Evolutionary conservation across 2,329 filamentous ascomycete species (phyloP), one percentile per base, ranked within the genome.

Genomic region (Fusarium denticulatum): DNA sequence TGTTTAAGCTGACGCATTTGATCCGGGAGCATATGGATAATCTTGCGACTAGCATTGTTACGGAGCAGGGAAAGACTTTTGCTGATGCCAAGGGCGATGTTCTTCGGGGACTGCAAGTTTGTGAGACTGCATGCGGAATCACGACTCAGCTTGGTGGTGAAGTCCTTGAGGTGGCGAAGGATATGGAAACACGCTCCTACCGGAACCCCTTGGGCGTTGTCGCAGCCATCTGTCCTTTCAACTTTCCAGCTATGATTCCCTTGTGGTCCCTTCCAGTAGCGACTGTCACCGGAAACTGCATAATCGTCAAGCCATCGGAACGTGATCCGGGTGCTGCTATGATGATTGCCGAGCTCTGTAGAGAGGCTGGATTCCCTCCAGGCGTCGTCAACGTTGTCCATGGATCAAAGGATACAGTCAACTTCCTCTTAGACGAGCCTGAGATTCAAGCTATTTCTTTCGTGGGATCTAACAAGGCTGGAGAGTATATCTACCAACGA

Each of bases 191-290:
- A n/a, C 85, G 92, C 76, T 91, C 88, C 57, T 94, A 94, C 80
- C 87, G 88, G 73, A 92, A 94, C 84, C 91, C 92, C 64, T 83
- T 94, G 75, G 92, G 92, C 45, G 89, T 94, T n/a, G 90, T 92
- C 39, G 92, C 92, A 42, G 91, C 92, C 26, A 94, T 94, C 66
- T 94, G 92, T 83, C 92, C 92, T 2, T 94, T 94, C 80, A 94
- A 95, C 85, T 95, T 95, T 83, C 93, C 93, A 30, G 93, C 93
- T 71, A 95, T 95, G 93, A 95, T 95, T 79, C 93, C 93, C 1
- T 85, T 95, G 28, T 95, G 93, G 93, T 93, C 89, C 67, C 93
- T 95, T 64, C 93, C 93, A 13, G 90, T 95, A 73, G 93, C 93
- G 37, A 92, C 92, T 8, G 88, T 94, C 26, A 93, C 92, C 9